Evolutionary conservation across 768 basidiomycete genomes (phyloP), one percentile per base, ranked within the genome.

Genomic region (Tulasnella sp.): DNA sequence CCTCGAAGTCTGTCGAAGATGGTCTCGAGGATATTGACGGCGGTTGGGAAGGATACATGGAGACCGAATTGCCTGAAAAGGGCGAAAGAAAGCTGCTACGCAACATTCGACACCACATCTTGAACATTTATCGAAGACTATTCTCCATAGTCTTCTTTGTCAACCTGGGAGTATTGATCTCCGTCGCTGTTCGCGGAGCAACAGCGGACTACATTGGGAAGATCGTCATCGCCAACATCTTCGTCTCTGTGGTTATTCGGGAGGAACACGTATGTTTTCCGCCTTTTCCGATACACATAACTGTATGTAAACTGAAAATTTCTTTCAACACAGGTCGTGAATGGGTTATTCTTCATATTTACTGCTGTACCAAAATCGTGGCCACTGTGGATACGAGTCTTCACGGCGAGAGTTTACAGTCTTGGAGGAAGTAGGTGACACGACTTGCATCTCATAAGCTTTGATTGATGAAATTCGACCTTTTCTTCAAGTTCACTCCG

Each of bases 31-130:
- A 76, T 42, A 76, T 76, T 34, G 75, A 76, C 40, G 67, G 69
- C 22, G 75, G 75, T 7, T 89, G 88, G 89, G 84, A 86, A 25
- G 88, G 87, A 8, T 89, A 88, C 80, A 81, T 85, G 68, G 83
- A 88, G 49, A 87, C 88, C 71, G 81, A 80, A 15, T 78, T 89
- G 0, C 88, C 89, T 1, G 83, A 85, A 34, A 89, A 90, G 81
- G 83, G 79, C 12, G 37, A 76, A 42, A 3, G 75, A 8, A 76
- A 76, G 67, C 52, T 76, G 4, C 8, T 76, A 17, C 87, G 87
- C 68, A 88, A 89, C 79, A 79, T 89, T 38, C 87, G 89, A 64
- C 85, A 88, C 80, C 86, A 86, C 76, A 81, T 89, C 75, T 87
- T 88, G 82, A 85, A 85, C 11, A 83, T 89, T 15, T 89, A 89